Percentiles rank a stretch among this genome's conserved stretches.
Evolutionary conservation across 257 asterid genomes (phyloP).

Genomic region (Galeopsis tetrahit): DNA sequence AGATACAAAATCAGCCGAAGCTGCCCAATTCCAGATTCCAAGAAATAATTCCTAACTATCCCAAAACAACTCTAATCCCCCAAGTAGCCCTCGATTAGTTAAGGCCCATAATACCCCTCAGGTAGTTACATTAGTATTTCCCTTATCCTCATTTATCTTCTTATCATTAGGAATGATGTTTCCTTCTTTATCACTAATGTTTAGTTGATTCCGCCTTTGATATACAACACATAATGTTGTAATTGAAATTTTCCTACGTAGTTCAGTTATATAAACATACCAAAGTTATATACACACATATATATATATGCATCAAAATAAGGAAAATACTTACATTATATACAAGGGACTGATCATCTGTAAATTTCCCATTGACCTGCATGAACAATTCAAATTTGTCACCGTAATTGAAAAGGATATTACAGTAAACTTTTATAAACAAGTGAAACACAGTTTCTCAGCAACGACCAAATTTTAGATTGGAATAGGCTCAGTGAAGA

Average conservation of each 20-base stretch:
- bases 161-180: too few species aligned
- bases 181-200: too few species aligned
- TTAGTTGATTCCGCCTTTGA: too few species aligned
- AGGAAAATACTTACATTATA: slow-evolving; percentile 66
- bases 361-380: slow-evolving; percentile 96
- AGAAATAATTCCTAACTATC: too few species aligned
- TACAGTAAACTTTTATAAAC: slow-evolving; percentile 9
- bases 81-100: too few species aligned
- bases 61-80: too few species aligned
- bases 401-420: background rate
- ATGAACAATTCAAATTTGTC: slow-evolving; percentile 36
- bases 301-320: background rate
- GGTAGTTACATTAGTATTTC: too few species aligned
- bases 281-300: background rate
- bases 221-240: background rate
- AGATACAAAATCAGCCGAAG: too few species aligned
- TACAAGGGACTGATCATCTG: slow-evolving; percentile 73
- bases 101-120: too few species aligned
- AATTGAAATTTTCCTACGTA: background rate
- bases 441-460: slow-evolving; percentile 30
- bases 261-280: background rate
- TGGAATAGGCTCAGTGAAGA: slow-evolving; percentile 19
- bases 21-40: too few species aligned
- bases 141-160: too few species aligned
- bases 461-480: slow-evolving; percentile 24